A percentile compares a stretch with the other conserved stretches of the same genome.
These are phyloP conservation scores for Pleurotus cornucopiae DNA, from an alignment of 768 basidiomycete genomes.

Conservation along the genomic window DNA sequence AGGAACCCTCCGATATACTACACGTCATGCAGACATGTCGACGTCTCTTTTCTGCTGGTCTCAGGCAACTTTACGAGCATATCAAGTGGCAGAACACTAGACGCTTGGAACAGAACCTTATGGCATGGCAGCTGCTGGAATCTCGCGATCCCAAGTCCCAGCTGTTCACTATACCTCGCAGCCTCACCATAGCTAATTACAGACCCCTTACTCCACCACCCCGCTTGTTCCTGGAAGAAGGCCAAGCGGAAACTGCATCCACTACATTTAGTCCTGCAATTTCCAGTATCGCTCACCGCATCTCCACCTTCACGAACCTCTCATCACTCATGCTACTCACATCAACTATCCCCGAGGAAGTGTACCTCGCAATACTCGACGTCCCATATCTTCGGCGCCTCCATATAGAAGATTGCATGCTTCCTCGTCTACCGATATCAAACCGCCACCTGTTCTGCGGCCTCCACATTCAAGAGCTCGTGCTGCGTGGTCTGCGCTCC, in stretches of 20 bases:
- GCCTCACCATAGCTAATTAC: constrained; percentile 2
- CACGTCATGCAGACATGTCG: constrained; percentile 4
- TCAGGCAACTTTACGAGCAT: constrained; percentile 2
- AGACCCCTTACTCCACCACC: too few relatives aligned
- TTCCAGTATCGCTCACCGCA: neutral
- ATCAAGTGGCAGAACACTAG: constrained; percentile 2
- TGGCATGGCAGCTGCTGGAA: neutral
- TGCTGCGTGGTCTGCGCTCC: neutral
- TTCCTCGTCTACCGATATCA: neutral
- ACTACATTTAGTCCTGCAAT: neutral
- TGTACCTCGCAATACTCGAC: neutral
- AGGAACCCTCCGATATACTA: neutral
- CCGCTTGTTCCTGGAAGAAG: too few relatives aligned
- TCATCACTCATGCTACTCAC: neutral
- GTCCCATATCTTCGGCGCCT: neutral
- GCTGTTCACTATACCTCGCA: neutral
- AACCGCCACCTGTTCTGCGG: neutral
- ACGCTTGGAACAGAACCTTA: neutral
- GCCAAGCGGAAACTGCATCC: neutral
- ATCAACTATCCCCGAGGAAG: neutral
- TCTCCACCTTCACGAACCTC: neutral
- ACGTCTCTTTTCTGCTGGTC: constrained; percentile 2
- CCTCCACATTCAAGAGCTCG: neutral
- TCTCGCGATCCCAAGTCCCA: neutral
- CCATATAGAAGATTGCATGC: neutral